Conservation (phyloP, 2,329 filamentous ascomycete genomes). For the Dryadomyces quercus-mongolicae region DNA sequence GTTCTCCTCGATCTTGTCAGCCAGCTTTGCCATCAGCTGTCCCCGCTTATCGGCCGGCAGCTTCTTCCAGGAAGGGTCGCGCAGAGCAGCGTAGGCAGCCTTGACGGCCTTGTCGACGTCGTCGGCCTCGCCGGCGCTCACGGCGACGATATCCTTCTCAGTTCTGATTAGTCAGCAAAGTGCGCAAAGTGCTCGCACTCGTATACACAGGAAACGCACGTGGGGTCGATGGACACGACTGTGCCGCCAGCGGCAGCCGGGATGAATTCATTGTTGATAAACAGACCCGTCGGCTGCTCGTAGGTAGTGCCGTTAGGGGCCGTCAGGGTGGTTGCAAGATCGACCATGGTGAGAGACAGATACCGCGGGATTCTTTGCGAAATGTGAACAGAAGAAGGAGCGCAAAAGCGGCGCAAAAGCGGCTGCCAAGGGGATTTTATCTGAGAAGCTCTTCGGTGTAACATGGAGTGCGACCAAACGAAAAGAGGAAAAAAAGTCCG, state of each 20-base stretch:
- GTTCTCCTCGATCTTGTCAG: slow-evolving; percentile 26
- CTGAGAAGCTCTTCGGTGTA: not conserved
- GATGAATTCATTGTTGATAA: slow-evolving; percentile 10
- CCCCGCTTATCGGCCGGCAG: slow-evolving; percentile 15
- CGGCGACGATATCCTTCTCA: not conserved
- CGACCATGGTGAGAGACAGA: not conserved
- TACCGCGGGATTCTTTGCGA: not conserved
- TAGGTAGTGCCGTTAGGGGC: slow-evolving; percentile 7
- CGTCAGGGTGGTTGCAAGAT: not conserved
- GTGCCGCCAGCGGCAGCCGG: not conserved
- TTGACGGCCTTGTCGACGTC: slow-evolving; percentile 8
- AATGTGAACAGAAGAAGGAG: no score
- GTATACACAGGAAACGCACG: not conserved
- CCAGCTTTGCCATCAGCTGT: slow-evolving; percentile 29
- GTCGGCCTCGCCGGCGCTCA: slow-evolving; percentile 1
- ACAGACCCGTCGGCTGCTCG: slow-evolving; percentile 6
- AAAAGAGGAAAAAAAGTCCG: not conserved
- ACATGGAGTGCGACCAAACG: not conserved
- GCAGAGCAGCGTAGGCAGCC: slow-evolving; percentile 6
- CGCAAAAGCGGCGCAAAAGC: no score
- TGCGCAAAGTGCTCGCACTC: no score
- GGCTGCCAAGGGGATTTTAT: no score
- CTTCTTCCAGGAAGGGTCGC: slow-evolving; percentile 1
- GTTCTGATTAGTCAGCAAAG: not conserved
- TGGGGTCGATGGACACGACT: slow-evolving; percentile 4